A percentile compares a stretch with the other conserved stretches of the same genome.
Conservation (phyloP, 2,329 filamentous ascomycete genomes). For the Botryosphaeria dothidea region DNA sequence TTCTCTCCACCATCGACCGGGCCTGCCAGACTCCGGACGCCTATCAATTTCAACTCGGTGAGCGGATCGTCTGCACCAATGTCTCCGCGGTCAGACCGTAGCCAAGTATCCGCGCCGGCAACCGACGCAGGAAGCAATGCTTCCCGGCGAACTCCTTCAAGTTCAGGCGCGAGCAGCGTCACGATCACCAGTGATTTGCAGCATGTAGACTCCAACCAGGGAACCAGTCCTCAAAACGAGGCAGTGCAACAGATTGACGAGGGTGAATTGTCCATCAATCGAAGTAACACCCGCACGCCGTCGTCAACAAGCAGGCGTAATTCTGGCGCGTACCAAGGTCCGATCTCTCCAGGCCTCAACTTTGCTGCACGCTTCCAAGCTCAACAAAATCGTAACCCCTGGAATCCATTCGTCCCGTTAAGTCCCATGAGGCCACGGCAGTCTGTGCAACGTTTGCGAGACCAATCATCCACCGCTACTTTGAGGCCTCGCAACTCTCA, state of each 20-base stretch:
- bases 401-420: constrained; percentile 36
- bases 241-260: neutral
- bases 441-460: constrained; percentile 33
- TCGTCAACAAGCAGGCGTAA: constrained; percentile 12
- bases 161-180: neutral
- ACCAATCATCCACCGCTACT: constrained; percentile 42
- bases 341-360: constrained; percentile 29
- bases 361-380: constrained; percentile 34
- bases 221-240: neutral
- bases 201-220: neutral
- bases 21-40: constrained; percentile 34
- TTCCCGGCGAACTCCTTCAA: neutral
- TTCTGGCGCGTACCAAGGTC: constrained; percentile 12
- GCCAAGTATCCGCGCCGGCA: constrained; percentile 30
- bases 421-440: constrained; percentile 32
- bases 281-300: constrained; percentile 7
- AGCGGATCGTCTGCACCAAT: constrained; percentile 5
- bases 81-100: constrained; percentile 23
- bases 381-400: constrained; percentile 36
- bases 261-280: neutral
- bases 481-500: constrained; percentile 36
- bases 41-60: constrained; percentile 33
- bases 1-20: constrained; percentile 26
- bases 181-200: neutral
- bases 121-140: neutral